A percentile compares a stretch with the other conserved stretches of the same genome.
phyloP scores from a whole-genome alignment of 129 eudicot species.

The Helianthus annuus region DNA sequence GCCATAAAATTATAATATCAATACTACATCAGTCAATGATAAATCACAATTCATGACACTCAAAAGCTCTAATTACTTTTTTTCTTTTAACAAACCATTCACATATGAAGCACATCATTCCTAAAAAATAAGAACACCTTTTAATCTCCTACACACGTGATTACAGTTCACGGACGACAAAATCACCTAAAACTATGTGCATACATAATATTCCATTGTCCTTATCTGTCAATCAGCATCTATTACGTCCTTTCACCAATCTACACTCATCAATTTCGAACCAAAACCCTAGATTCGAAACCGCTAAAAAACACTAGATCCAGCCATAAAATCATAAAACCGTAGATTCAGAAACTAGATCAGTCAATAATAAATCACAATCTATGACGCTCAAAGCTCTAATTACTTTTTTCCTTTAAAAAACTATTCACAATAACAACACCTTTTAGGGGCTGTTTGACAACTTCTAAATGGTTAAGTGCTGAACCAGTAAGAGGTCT shows the following conservation, averaged over 20 bases:
- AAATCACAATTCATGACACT: constrained; percentile 5
- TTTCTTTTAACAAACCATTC: neutral
- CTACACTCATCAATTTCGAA: neutral
- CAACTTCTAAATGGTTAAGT: too few relatives aligned
- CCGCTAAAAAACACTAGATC: neutral
- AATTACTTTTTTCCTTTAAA: neutral
- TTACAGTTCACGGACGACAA: neutral
- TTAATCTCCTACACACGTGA: constrained; percentile 7
- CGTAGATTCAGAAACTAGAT: neutral
- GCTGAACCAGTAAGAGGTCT: too few relatives aligned
- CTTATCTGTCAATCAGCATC: constrained; percentile 15
- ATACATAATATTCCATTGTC: neutral
- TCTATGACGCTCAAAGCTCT: neutral
- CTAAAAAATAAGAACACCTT: neutral
- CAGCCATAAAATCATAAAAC: neutral
- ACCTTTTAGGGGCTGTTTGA: neutral
- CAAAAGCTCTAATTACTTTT: neutral
- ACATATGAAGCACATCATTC: neutral
- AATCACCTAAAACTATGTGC: neutral
- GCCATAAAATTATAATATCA: neutral
- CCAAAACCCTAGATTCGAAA: constrained; percentile 32
- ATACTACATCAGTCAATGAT: neutral
- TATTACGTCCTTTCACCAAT: neutral
- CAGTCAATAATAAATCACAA: constrained; percentile 1
- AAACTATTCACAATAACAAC: constrained; percentile 2